Base-by-base conservation (phyloP, 1,284 basidiomycete species). In the Melampsora larici-populina region DNA sequence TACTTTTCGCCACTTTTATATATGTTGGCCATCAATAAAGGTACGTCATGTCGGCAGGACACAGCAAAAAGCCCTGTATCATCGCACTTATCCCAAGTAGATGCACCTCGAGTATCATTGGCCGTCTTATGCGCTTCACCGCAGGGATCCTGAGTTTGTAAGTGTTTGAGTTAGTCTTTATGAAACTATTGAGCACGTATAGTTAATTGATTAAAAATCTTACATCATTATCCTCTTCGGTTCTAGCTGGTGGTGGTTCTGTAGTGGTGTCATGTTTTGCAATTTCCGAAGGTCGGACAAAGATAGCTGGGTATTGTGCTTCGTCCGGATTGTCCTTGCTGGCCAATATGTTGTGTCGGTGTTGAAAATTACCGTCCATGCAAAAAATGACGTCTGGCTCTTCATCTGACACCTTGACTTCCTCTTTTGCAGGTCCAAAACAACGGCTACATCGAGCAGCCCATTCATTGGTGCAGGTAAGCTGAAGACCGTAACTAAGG, bases 321-420 rank as follows among this genome's bases (percentile, higher is more conserved):
- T 63, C 15, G 17, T 43, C 62, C 15, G 55, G 70, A 60, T n/a
- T 29, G 24, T 63, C 58, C 15, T 55, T 62, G 18, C 58, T 71
- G 29, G 69, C 49, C 51, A 58, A 71, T 18, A 55, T 31, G 33
- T 60, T 36, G 55, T 71, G 70, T 40, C 7, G 55, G 31, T 62
- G 55, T 63, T 72, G 70, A 48, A 72, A 72, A 36, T 72, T 72
- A 0, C 55, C 58, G 24, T 72, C 55, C 51, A 72, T 40, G 13
- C 51, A 55, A 0, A 72, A 43, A 5, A 62, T 72, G 8, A 43
- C 31, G 21, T 72, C 51, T n/a, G 55, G 6, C 15, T 15, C 31
- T 11, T 24, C 40, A n/a, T 21, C 26, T 24, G 68, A 24, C n/a
- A 6, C 36, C 40, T 46, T 33, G 17, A 33, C 43, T 17, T 63